phyloP scores from a whole-genome alignment of 768 basidiomycete genomes.

The Boletellus ananiceps region DNA sequence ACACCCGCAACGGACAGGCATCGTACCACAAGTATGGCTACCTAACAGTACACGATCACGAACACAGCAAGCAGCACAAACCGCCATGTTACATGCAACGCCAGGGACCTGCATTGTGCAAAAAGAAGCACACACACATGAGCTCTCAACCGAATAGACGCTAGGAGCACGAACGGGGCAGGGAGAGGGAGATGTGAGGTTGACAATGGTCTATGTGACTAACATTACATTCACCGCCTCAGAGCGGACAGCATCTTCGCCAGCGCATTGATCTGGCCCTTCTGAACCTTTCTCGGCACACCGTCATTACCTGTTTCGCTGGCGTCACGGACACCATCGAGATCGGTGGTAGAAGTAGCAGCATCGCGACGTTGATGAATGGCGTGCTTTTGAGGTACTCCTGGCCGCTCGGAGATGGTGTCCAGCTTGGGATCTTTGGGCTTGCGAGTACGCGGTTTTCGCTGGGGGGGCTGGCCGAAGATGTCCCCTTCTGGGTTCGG shows the following conservation, averaged over 20 bases:
- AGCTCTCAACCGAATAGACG: constrained; percentile 15
- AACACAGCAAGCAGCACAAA: constrained; percentile 31
- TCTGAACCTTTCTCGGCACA: constrained; percentile 73
- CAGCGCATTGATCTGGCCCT: constrained; percentile 83
- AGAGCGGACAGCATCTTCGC: constrained; percentile 89
- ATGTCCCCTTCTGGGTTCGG: constrained; percentile 58
- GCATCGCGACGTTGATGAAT: constrained; percentile 55
- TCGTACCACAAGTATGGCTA: constrained; percentile 45
- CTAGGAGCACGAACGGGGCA: constrained; percentile 1
- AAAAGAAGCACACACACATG: constrained; percentile 14
- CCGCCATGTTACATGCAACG: constrained; percentile 21
- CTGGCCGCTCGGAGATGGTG: constrained; percentile 71
- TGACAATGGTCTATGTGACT: constrained; percentile 19
- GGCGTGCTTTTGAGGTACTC: constrained; percentile 38
- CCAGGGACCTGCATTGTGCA: constrained; percentile 31
- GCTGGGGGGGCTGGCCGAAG: constrained; percentile 50
- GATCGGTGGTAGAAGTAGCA: constrained; percentile 71
- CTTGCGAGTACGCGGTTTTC: constrained; percentile 65
- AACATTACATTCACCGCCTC: constrained; percentile 48
- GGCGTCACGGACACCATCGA: constrained; percentile 35
- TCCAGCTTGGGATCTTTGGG: constrained; percentile 63
- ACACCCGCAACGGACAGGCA: constrained; percentile 22
- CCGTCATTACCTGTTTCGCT: constrained; percentile 32
- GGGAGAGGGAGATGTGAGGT: background rate
- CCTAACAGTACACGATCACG: constrained; percentile 50